Base-by-base conservation (phyloP, 352 stramenopile genomes). In the Pelagophyceae sp. region DNA sequence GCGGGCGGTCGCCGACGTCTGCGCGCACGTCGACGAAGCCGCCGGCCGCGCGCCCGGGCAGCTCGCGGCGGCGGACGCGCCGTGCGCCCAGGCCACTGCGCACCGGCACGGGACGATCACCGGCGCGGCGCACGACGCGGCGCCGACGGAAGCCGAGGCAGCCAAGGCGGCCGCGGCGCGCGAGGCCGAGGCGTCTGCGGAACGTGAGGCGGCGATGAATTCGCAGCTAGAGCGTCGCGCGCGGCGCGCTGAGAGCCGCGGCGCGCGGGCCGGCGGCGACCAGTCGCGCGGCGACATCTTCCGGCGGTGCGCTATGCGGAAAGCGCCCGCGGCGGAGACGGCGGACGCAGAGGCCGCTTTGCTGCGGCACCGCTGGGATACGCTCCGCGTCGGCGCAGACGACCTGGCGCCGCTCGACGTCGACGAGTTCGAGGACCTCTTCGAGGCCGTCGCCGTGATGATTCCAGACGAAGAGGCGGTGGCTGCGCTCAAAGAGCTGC, bases 391-490 rank as follows among this genome's bases (percentile, higher is more conserved):
- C 5, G 67, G 23, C 35, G 2, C 27, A 2, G 67, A 74, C 35
- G 35, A n/a, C 35, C 67, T 50, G 11, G 37, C 33, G 15, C 67
- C 5, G 35, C 67, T 74, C 5, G 67, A 74, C 38, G 35, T 58
- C 67, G 67, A 74, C 67, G 25, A 23, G 15, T 74, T 74, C 67
- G 67, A 74, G 67, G 67, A 74, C 38, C 0, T 74, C 27, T 74
- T 74, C 29, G 67, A 74, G 38, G 35, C 67, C 1, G 25, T 74
- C 17, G 33, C 2, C 2, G 67, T 74, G 35, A 23, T 74, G 25
- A 33, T 74, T 31, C 33, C 33, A 0, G 67, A 74, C 37, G 67
- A 51, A 33, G 67, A 74, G 67, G 67, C 67, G 2, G 2, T 11
- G 23, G 38, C 19, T 5, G 67, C 67, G 35, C 29, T 74, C 20